Conservation (phyloP, 305 asterid species). For the Fraxinus platypoda region DNA sequence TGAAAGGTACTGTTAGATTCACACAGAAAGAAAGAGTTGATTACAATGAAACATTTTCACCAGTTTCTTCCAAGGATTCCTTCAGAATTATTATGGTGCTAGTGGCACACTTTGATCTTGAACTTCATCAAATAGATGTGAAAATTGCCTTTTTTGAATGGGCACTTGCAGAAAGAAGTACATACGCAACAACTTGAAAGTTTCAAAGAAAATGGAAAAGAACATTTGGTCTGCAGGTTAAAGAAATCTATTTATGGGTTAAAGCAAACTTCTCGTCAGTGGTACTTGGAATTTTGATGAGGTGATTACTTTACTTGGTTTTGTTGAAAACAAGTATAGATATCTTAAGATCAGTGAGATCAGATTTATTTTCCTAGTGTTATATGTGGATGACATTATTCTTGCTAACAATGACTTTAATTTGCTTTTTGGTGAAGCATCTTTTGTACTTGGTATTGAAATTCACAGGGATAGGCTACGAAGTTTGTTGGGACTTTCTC, state of each 20-base stretch:
- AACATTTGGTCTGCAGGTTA: background rate
- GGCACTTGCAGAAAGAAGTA: background rate
- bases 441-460: background rate
- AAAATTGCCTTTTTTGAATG: background rate
- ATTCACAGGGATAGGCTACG: background rate
- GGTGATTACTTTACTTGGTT: background rate
- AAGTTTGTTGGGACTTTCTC: background rate
- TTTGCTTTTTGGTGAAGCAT: background rate
- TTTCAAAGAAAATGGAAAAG: background rate
- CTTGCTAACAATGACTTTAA: background rate
- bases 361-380: background rate
- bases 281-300: constrained; percentile 1
- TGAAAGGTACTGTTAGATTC: background rate
- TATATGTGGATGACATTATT: background rate
- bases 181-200: background rate
- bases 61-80: background rate
- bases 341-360: background rate
- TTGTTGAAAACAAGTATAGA: background rate
- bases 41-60: constrained; percentile 1
- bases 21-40: constrained; percentile 7
- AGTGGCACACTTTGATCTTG: constrained; percentile 12
- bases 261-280: background rate
- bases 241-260: constrained; percentile 14
- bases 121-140: constrained; percentile 14
- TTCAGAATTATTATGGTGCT: constrained; percentile 1